phyloP scores from a whole-genome alignment of 192 early-diverging fungal genomes.

The Pecoramyces ruminantium region DNA sequence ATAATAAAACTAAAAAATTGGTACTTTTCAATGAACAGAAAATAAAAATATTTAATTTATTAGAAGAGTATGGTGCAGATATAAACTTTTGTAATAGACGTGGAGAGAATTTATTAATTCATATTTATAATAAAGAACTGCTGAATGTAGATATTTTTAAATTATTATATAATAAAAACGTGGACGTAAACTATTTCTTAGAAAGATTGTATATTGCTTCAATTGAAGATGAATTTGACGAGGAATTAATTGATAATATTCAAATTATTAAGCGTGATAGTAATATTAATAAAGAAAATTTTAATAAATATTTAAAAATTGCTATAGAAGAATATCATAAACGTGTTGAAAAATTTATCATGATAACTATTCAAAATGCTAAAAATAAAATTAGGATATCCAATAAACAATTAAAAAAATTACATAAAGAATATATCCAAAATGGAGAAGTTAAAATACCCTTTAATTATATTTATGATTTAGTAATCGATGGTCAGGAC shows the following conservation, averaged over 20 bases:
- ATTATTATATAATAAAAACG: not conserved
- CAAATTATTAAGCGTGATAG: not conserved
- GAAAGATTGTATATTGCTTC: not conserved
- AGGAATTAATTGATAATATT: not conserved
- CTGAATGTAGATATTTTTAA: not conserved
- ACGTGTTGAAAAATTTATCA: not conserved
- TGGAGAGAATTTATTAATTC: not conserved
- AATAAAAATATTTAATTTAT: not conserved
- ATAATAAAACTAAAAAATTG: too few relatives aligned
- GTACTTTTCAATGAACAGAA: not conserved
- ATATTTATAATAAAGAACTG: not conserved
- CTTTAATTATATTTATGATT: not conserved
- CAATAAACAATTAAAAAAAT: not conserved
- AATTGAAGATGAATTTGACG: not conserved
- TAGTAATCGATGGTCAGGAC: not conserved
- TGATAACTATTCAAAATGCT: not conserved
- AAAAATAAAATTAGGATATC: not conserved
- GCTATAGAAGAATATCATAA: not conserved
- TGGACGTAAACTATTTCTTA: not conserved
- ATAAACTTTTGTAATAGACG: not conserved
- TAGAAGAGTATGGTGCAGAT: not conserved
- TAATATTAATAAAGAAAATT: not conserved
- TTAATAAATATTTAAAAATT: not conserved
- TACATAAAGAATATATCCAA: not conserved
- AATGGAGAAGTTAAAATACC: not conserved